Conservation (phyloP, 805 yeast genomes). For the Clavispora asparagi region DNA sequence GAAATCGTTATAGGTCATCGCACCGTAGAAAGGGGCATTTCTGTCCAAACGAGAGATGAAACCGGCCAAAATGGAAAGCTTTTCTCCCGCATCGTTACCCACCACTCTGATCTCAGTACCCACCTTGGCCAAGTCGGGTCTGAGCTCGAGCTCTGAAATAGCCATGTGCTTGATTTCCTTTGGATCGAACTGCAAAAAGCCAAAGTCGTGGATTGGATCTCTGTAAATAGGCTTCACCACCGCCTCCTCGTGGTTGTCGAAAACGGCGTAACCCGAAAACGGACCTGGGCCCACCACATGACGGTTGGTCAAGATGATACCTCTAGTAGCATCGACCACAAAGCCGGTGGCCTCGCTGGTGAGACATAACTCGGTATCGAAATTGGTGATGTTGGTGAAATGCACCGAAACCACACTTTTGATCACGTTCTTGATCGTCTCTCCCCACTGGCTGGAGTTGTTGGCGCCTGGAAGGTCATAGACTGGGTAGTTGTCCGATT, state of each 20-base stretch:
- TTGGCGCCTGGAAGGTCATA: conserved; percentile 14
- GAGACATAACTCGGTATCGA: conserved; percentile 78
- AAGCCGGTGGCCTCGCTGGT: conserved; percentile 95
- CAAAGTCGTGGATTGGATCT: conserved; percentile 95
- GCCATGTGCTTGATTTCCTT: conserved; percentile 65
- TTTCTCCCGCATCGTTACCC: conserved; percentile 96
- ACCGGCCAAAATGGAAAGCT: conserved; percentile 82
- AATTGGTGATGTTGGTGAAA: conserved; percentile 78
- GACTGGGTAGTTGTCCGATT: conserved; percentile 7
- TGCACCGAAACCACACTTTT: conserved; percentile 85
- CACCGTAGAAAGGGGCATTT: conserved; percentile 93
- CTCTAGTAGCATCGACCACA: conserved; percentile 77
- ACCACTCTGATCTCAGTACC: conserved; percentile 92
- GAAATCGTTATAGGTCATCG: conserved; percentile 82
- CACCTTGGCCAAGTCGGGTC: conserved; percentile 82
- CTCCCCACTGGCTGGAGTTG: conserved; percentile 53
- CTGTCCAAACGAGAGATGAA: conserved; percentile 82
- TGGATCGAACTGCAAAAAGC: conserved; percentile 79
- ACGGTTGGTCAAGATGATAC: conserved; percentile 84
- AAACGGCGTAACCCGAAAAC: conserved; percentile 83
- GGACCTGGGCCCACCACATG: conserved; percentile 97
- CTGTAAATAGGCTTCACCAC: conserved; percentile 81
- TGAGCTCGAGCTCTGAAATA: conserved; percentile 57
- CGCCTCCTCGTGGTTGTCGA: conserved; percentile 92
- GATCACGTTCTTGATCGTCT: conserved; percentile 75